Evolutionary conservation across 202 grass and related monocot species (phyloP).

Genomic region (Hordeum pubiflorum): DNA sequence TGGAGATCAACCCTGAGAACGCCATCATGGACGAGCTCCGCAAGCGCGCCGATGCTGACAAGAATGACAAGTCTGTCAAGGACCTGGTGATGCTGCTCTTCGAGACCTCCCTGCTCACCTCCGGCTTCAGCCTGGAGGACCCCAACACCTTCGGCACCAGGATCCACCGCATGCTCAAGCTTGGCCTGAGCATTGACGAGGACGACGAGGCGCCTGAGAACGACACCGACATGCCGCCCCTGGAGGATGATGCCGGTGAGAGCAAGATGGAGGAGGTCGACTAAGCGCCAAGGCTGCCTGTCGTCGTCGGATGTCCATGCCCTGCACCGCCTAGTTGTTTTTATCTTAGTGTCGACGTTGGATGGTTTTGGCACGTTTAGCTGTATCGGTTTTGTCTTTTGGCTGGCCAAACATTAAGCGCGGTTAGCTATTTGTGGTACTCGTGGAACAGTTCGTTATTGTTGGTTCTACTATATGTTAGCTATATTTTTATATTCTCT

Average conservation of each 20-base stretch:
- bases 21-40: constrained; percentile 75
- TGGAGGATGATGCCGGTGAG: constrained; percentile 65
- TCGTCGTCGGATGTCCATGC: neutral
- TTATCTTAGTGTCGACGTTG: neutral
- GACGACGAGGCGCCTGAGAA: constrained; percentile 31
- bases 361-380: constrained; percentile 17
- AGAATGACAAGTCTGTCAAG: constrained; percentile 83
- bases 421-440: neutral
- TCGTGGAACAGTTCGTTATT: neutral
- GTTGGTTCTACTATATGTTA: constrained; percentile 6
- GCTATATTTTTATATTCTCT: neutral
- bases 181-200: constrained; percentile 78
- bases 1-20: constrained; percentile 88
- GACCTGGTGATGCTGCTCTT: constrained; percentile 68
- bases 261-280: constrained; percentile 97
- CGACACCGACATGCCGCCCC: constrained; percentile 59
- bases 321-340: neutral
- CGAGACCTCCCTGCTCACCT: constrained; percentile 77
- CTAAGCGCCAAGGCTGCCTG: constrained; percentile 9
- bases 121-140: constrained; percentile 72
- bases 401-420: neutral
- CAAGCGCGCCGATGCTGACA: constrained; percentile 60
- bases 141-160: constrained; percentile 84
- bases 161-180: constrained; percentile 81
- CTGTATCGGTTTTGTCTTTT: constrained; percentile 10